Evolutionary conservation across 169 alveolate genomes (phyloP).

Genomic region (Cryptosporidium andersoni): DNA sequence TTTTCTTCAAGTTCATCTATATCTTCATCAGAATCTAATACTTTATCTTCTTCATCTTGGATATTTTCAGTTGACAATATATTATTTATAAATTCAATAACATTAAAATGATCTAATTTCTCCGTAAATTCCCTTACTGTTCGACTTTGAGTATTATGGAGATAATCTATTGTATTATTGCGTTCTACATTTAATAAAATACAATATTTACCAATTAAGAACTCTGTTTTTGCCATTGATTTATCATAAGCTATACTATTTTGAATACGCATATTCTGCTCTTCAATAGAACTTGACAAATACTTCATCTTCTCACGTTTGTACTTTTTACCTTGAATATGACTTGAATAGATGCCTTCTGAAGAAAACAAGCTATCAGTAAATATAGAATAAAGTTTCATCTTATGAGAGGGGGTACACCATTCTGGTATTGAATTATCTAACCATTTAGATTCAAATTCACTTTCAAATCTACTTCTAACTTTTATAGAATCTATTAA

Average conservation of each 20-base stretch:
- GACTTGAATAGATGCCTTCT: constrained; percentile 62
- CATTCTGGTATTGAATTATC: constrained; percentile 75
- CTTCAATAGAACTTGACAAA: constrained; percentile 84
- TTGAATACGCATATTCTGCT: constrained; percentile 76
- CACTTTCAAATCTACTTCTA: constrained; percentile 75
- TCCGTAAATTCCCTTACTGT: constrained; percentile 81
- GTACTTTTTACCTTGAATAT: constrained; percentile 76
- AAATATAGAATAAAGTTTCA: constrained; percentile 80
- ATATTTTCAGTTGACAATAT: not conserved
- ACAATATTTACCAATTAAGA: constrained; percentile 80
- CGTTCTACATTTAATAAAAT: constrained; percentile 84
- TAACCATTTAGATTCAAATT: constrained; percentile 78
- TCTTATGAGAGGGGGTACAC: constrained; percentile 79
- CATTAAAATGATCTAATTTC: constrained; percentile 55
- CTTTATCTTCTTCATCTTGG: not conserved
- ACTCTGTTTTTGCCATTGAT: constrained; percentile 86
- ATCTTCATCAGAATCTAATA: constrained; percentile 69
- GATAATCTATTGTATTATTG: constrained; percentile 86
- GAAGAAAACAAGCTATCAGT: constrained; percentile 82
- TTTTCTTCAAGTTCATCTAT: constrained; percentile 89
- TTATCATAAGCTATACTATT: constrained; percentile 78
- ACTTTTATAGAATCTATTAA: constrained; percentile 75
- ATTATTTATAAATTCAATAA: constrained; percentile 61
- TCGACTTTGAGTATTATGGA: constrained; percentile 87
- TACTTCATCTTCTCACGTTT: constrained; percentile 78